A percentile compares a stretch with the other conserved stretches of the same genome.
Evolutionary conservation across 768 basidiomycete genomes (phyloP).

Genomic region (Phallus indusiatus): DNA sequence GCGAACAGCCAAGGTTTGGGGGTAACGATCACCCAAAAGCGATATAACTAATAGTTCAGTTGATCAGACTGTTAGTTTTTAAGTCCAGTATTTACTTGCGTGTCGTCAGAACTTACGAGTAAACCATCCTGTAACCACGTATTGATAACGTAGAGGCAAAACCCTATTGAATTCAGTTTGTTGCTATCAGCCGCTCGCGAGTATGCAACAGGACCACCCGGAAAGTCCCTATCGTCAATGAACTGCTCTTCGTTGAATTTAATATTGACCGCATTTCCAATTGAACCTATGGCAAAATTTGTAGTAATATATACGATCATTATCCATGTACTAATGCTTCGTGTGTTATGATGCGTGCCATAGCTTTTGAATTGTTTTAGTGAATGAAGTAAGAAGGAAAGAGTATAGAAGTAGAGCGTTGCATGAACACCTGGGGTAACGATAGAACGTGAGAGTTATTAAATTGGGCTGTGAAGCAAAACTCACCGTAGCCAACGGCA

Average conservation of each 20-base stretch:
- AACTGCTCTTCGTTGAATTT: constrained; percentile 22
- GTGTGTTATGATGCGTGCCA: background rate
- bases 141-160: constrained; percentile 19
- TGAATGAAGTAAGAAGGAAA: background rate
- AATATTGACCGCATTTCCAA: constrained; percentile 18
- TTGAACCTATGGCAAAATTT: constrained; percentile 20
- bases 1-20: constrained; percentile 10
- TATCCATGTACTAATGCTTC: background rate
- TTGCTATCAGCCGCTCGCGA: constrained; percentile 8
- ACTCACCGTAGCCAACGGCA: background rate
- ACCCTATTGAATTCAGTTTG: constrained; percentile 20
- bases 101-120: background rate
- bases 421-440: background rate
- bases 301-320: constrained; percentile 6
- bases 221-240: constrained; percentile 17
- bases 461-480: background rate
- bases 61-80: background rate
- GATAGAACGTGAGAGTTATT: background rate
- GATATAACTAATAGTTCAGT: constrained; percentile 14
- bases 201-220: constrained; percentile 19
- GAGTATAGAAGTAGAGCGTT: background rate
- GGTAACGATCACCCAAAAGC: constrained; percentile 16
- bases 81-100: background rate
- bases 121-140: constrained; percentile 15
- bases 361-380: background rate